phyloP scores from a whole-genome alignment of 2,329 filamentous ascomycete genomes.

The Beauveria australis region DNA sequence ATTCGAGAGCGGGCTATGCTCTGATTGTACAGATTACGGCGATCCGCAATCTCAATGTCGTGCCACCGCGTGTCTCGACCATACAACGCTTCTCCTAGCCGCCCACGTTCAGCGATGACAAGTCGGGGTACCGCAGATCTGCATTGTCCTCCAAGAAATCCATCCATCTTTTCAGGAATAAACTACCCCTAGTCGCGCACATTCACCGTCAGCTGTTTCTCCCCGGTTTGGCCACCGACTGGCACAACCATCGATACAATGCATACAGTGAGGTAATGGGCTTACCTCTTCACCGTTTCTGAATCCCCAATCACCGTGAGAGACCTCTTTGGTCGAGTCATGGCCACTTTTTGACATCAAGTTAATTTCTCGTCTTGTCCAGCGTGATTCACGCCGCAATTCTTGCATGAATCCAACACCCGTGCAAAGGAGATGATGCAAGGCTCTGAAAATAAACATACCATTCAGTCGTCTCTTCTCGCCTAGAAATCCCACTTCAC shows the following conservation, averaged over 20 bases:
- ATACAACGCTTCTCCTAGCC: neutral
- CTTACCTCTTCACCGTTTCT: slow-evolving; percentile 83
- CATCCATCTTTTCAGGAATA: slow-evolving; percentile 88
- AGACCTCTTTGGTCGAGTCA: slow-evolving; percentile 89
- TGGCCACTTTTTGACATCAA: slow-evolving; percentile 67
- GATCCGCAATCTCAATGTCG: neutral
- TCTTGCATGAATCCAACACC: neutral
- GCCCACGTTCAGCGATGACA: slow-evolving; percentile 29
- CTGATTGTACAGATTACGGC: no score
- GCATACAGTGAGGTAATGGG: slow-evolving; percentile 19
- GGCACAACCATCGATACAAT: neutral
- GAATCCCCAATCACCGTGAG: slow-evolving; percentile 89
- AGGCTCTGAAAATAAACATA: slow-evolving; percentile 34
- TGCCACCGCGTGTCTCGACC: neutral
- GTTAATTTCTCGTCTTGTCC: neutral
- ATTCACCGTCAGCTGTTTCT: neutral
- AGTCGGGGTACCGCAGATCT: slow-evolving; percentile 80
- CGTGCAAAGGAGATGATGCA: neutral
- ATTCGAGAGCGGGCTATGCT: no score
- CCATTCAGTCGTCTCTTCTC: slow-evolving; percentile 91
- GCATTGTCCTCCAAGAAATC: slow-evolving; percentile 79
- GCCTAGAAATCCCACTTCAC: slow-evolving; percentile 85
- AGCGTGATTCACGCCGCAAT: neutral
- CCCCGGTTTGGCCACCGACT: neutral
- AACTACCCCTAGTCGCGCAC: slow-evolving; percentile 57